A percentile compares a stretch with the other conserved stretches of the same genome.
Evolutionary conservation across 2,329 filamentous ascomycete genomes (phyloP).

Genomic region (Hymenoscyphus salicellus): DNA sequence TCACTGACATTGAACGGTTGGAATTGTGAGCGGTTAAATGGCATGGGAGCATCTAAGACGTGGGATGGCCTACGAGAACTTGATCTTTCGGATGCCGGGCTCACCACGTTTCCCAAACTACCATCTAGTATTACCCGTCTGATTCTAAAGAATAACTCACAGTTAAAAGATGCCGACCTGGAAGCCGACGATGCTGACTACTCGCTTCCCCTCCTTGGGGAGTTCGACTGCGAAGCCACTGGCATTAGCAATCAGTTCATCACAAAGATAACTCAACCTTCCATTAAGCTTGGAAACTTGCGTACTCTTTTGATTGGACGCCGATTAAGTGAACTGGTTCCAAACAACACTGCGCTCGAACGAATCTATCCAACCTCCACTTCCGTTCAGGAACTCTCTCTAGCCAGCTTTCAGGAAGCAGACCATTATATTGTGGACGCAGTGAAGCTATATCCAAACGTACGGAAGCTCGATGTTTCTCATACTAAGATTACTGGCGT

Average conservation of each 20-base stretch:
- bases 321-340: conserved; percentile 10
- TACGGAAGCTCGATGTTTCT: conserved; percentile 31
- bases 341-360: conserved; percentile 6
- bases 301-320: conserved; percentile 27
- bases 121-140: conserved; percentile 31
- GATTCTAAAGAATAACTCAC: conserved; percentile 21
- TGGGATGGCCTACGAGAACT: conserved; percentile 28
- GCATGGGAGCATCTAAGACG: neutral
- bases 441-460: conserved; percentile 26
- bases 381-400: conserved; percentile 27
- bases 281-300: conserved; percentile 26
- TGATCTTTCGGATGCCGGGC: conserved; percentile 22
- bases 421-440: conserved; percentile 26
- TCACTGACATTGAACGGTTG: conserved; percentile 22
- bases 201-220: conserved; percentile 30
- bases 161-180: conserved; percentile 1
- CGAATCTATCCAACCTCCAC: conserved; percentile 27
- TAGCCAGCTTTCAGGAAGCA: conserved; percentile 14
- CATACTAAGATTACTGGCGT: conserved; percentile 35
- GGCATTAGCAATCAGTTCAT: conserved; percentile 15
- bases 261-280: conserved; percentile 18
- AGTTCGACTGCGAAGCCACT: conserved; percentile 26
- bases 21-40: conserved; percentile 8
- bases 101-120: conserved; percentile 24
- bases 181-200: conserved; percentile 7